These are phyloP conservation scores for Emmonsiellopsis sp. DNA, from an alignment of 2,329 filamentous ascomycete species.

Conservation along the genomic window DNA sequence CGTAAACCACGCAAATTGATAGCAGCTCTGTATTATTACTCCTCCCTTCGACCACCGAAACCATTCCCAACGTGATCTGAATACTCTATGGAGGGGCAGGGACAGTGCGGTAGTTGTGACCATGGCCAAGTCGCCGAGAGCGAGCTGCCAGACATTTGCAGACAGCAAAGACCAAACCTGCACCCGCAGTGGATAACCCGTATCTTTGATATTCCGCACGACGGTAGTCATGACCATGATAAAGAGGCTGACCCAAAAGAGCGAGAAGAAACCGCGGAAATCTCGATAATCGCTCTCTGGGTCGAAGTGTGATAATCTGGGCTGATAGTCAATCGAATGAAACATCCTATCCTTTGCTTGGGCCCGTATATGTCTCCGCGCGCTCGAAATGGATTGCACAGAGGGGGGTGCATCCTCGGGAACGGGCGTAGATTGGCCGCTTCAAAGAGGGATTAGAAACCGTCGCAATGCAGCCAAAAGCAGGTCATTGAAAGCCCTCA, in stretches of 20 bases:
- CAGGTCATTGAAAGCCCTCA: slow-evolving; percentile 6
- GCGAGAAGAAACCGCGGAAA: slow-evolving; percentile 93
- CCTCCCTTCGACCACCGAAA: slow-evolving; percentile 69
- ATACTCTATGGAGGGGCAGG: slow-evolving; percentile 63
- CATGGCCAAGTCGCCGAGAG: slow-evolving; percentile 76
- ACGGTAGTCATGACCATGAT: slow-evolving; percentile 97
- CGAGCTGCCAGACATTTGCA: slow-evolving; percentile 80
- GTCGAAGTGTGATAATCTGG: slow-evolving; percentile 91
- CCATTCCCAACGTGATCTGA: slow-evolving; percentile 45
- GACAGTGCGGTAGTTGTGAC: slow-evolving; percentile 62
- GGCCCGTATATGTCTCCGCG: slow-evolving; percentile 71
- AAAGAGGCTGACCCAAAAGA: slow-evolving; percentile 94
- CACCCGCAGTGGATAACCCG: slow-evolving; percentile 73
- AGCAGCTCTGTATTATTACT: slow-evolving; percentile 73
- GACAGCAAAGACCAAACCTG: slow-evolving; percentile 84
- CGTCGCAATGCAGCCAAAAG: not conserved
- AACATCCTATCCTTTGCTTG: slow-evolving; percentile 78
- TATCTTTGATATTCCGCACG: slow-evolving; percentile 87
- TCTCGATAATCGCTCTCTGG: slow-evolving; percentile 84
- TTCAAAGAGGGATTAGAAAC: slow-evolving; percentile 25
- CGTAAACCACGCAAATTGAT: slow-evolving; percentile 67
- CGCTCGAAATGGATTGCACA: slow-evolving; percentile 72
- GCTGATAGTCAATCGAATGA: slow-evolving; percentile 83
- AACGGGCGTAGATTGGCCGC: slow-evolving; percentile 73
- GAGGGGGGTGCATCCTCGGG: slow-evolving; percentile 90